A percentile compares a stretch with the other conserved stretches of the same genome.
These are phyloP conservation scores for Capsicum chinense DNA, from an alignment of 257 asterid genomes.

Conservation along the genomic window DNA sequence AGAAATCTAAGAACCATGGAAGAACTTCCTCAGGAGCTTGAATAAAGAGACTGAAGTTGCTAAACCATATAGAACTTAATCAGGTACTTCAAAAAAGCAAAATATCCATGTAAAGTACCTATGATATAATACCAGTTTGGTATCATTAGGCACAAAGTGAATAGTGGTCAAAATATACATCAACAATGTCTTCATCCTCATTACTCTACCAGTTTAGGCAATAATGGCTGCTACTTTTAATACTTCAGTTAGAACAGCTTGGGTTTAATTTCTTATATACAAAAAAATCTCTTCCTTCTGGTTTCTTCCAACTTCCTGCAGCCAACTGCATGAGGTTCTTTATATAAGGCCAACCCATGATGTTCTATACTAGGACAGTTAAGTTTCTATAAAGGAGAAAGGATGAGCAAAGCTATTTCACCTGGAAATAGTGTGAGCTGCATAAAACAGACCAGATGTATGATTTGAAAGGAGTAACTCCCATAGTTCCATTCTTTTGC, in stretches of 20 bases:
- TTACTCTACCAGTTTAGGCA: neutral
- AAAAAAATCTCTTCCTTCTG: constrained; percentile 2
- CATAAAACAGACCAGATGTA: neutral
- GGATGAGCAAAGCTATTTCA: neutral
- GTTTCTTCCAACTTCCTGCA: constrained; percentile 20
- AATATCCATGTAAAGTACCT: neutral
- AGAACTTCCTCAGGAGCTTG: neutral
- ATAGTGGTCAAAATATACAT: neutral
- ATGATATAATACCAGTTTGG: neutral
- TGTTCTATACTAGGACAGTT: neutral
- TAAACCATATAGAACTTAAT: constrained; percentile 19
- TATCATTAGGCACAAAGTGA: constrained; percentile 5
- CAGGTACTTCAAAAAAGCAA: constrained; percentile 3
- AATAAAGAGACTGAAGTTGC: constrained; percentile 14
- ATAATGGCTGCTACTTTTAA: neutral
- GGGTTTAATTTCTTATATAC: neutral
- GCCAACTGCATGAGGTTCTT: neutral
- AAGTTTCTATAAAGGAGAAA: constrained; percentile 1
- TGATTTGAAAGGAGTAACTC: neutral
- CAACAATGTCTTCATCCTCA: neutral
- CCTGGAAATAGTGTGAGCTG: neutral
- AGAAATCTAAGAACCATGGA: constrained; percentile 24
- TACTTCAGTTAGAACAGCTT: neutral
- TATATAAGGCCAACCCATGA: neutral
- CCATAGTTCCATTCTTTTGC: constrained; percentile 4